A percentile compares a stretch with the other conserved stretches of the same genome.
phyloP scores from a whole-genome alignment of 345 rosid genomes.

The Jatropha curcas region DNA sequence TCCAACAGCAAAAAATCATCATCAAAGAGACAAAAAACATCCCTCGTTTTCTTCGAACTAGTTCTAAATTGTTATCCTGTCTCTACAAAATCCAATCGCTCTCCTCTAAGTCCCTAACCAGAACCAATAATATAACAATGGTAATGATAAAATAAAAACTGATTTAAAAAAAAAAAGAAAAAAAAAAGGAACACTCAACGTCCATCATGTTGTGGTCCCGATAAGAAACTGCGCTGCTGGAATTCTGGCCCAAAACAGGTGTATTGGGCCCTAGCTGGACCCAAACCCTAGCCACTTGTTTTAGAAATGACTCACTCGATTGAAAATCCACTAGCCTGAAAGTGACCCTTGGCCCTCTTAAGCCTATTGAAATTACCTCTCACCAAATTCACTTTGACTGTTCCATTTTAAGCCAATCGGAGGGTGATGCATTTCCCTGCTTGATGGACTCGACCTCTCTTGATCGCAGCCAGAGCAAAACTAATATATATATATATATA shows the following conservation, averaged over 20 bases:
- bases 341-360: neutral
- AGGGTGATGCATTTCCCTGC: neutral
- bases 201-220: conserved; percentile 16
- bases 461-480: no score
- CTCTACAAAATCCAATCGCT: neutral
- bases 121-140: no score
- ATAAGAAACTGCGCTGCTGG: neutral
- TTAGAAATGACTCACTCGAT: neutral
- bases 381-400: no score
- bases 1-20: conserved; percentile 4
- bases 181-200: neutral
- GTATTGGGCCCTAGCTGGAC: conserved; percentile 13
- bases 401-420: neutral
- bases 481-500: no score
- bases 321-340: neutral
- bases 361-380: no score
- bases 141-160: neutral
- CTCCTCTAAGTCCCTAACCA: no score
- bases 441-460: neutral
- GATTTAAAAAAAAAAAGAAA: neutral
- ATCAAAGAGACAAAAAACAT: conserved; percentile 27
- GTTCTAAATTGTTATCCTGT: neutral
- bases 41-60: conserved; percentile 21
- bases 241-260: conserved; percentile 28
- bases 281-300: conserved; percentile 28